Conservation (phyloP, 495 filamentous ascomycete species). For the Physcia stellaris region DNA sequence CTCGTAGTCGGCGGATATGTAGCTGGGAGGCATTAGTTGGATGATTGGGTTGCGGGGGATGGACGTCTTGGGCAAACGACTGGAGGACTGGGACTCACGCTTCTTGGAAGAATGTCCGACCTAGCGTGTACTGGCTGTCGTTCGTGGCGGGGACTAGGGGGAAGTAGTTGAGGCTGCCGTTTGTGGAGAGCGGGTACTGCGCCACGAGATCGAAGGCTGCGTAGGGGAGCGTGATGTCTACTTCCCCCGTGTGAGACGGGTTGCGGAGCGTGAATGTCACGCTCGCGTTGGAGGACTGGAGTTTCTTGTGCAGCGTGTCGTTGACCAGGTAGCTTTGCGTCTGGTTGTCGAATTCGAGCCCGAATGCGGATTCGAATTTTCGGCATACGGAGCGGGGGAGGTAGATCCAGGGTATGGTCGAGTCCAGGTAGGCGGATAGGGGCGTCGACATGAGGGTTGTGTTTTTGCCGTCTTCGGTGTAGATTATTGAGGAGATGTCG, state of each 20-base stretch:
- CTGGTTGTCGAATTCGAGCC: constrained; percentile 29
- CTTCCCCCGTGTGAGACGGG: constrained; percentile 23
- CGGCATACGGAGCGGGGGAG: constrained; percentile 37
- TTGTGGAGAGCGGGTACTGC: constrained; percentile 22
- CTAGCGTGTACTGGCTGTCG: constrained; percentile 38
- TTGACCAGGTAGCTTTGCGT: constrained; percentile 39
- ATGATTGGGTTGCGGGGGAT: not conserved
- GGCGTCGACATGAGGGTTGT: constrained; percentile 7
- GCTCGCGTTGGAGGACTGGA: constrained; percentile 32
- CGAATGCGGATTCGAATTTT: constrained; percentile 39
- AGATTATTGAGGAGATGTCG: constrained; percentile 32
- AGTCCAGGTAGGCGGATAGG: constrained; percentile 35
- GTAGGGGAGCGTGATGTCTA: constrained; percentile 40
- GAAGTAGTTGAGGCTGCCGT: constrained; percentile 31
- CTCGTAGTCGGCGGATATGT: constrained; percentile 19
- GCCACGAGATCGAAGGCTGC: constrained; percentile 37
- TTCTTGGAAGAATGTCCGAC: constrained; percentile 45
- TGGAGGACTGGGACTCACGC: constrained; percentile 15
- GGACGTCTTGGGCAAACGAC: too few relatives aligned
- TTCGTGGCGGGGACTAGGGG: constrained; percentile 36
- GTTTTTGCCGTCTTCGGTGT: constrained; percentile 15
- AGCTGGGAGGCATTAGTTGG: constrained; percentile 8
- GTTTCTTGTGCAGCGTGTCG: constrained; percentile 27
- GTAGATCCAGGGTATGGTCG: constrained; percentile 41
- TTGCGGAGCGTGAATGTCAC: constrained; percentile 37